Evolutionary conservation across 192 early-diverging fungal genomes (phyloP).

Genomic region (Entomortierella beljakovae): DNA sequence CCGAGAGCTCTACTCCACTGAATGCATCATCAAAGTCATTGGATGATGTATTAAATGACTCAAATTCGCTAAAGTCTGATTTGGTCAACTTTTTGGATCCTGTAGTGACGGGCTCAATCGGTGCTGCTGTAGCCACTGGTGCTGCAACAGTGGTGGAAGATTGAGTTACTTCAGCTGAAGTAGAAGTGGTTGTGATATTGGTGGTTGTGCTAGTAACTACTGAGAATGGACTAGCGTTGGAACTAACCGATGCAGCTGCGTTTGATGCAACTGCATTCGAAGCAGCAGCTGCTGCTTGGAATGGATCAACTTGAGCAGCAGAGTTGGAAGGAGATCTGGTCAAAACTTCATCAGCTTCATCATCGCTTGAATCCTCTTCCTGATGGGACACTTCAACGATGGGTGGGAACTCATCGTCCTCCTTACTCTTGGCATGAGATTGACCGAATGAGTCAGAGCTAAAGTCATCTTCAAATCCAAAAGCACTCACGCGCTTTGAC

Average conservation of each 20-base stretch:
- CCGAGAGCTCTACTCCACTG: constrained; percentile 40
- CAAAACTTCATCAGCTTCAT: constrained; percentile 35
- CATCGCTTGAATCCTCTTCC: constrained; percentile 43
- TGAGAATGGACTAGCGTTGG: not conserved
- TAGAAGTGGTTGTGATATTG: not conserved
- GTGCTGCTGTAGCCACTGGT: not conserved
- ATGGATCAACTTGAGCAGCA: constrained; percentile 14
- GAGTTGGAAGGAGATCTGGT: too few species aligned
- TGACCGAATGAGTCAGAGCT: constrained; percentile 16
- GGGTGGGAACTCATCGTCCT: constrained; percentile 47
- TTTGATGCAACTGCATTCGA: not conserved
- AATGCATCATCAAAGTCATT: constrained; percentile 51
- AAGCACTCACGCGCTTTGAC: constrained; percentile 45
- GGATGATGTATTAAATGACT: constrained; percentile 29
- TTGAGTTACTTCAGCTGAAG: not conserved
- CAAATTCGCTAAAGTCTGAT: constrained; percentile 46
- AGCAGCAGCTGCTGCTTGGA: not conserved
- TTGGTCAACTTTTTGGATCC: constrained; percentile 48
- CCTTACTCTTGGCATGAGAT: constrained; percentile 11
- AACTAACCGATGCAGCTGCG: not conserved
- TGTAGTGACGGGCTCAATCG: constrained; percentile 7
- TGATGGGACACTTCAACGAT: constrained; percentile 36
- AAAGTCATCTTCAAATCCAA: constrained; percentile 54
- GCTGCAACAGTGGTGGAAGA: not conserved
- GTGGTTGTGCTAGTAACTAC: too few species aligned